Base-by-base conservation (phyloP, 495 filamentous ascomycete genomes). In the Bacidia gigantensis region DNA sequence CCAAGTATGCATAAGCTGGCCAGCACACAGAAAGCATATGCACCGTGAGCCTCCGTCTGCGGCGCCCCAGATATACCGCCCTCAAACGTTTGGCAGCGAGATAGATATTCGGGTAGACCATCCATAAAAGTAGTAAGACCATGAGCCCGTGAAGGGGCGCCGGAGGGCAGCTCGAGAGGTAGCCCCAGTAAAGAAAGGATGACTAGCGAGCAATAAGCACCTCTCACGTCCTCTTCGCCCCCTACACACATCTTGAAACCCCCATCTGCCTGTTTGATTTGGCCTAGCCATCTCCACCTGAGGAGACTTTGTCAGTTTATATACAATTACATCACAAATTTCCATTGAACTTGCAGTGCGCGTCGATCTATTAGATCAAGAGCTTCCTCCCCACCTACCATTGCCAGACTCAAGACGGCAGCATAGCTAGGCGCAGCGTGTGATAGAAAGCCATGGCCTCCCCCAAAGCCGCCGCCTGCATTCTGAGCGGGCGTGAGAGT, bases 1-100 rank as follows among this genome's bases (percentile, higher is more conserved):
- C 80, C 89, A 3, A 97, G 65, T 48, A 96, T 84, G 60, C 83
- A 81, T 39, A 98, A 73, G 62, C 82, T 87, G 32, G 84, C 92
- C 46, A 98, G 69, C 39, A 84, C 89, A 67, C 92, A 97, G 68
- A 97, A 98, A 26, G 89, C 87, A 68, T 96, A 98, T 49, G 86
- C 92, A 17, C 92, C 93, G 72, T 98, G 92, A 39, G 90, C 93
- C 71, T 98, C 92, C 49, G 77, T 79, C 46, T 77, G 81, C 17
- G 92, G 92, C 38, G 79, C 78, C 11, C 77, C 83, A 50, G 84
- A 88, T 26, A 97, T 86, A 25, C 92, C 92, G 49, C 92, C 92
- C 69, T 98, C 92, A 60, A 80, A 96, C 11, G 84, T 90, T 75
- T 97, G 90, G 62, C 89, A 97, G 68, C 80, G 69, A 3, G 79